Base-by-base conservation (phyloP, 495 filamentous ascomycete genomes). In the Aspergillus mulundensis region DNA sequence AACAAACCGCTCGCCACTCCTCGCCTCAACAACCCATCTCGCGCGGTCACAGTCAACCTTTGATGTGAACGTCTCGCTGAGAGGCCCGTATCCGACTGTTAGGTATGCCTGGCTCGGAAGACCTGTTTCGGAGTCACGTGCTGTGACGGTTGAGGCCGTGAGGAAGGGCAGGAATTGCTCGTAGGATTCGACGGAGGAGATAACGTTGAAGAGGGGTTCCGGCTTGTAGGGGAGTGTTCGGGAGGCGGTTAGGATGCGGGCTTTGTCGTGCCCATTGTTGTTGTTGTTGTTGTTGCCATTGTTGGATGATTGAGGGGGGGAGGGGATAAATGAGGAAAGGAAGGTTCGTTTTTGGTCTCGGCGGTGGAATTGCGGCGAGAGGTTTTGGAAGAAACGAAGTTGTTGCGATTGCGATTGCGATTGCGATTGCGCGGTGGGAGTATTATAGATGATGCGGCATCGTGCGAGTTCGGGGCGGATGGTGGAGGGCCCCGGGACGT, bases 181-280 rank as follows among this genome's bases (percentile, higher is more conserved):
- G 84, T 97, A 98, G 61, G 80, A 81, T 69, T 87, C 78, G 58
- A 96, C 84, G 67, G 95, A 89, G 66, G 90, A 81, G 69, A 97
- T 89, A 30, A 96, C 75, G 54, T 74, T 73, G 85, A 90, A 97
- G 61, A 98, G 82, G 0, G 81, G 71, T 5, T 64, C 53, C 44
- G 84, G 77, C 1, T 83, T 71, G 80, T 95, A 95, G 24, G 89
- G 88, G 56, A 98, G 87, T n/a, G 79, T 86, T 57, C 89, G 87
- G 41, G 81, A 77, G 18, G 89, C 90, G 57, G 78, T 80, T 59
- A 97, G 82, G 61, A 75, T 83, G 60, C 75, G 72, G 62, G 62
- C 62, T 4, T 60, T 58, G 34, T 62, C 53, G 49, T 61, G 60
- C 44, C 62, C 63, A 56, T 58, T 62, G 36, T 56, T 51, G 47